phyloP scores from a whole-genome alignment of 2,329 filamentous ascomycete genomes.

The Fusarium sp. region DNA sequence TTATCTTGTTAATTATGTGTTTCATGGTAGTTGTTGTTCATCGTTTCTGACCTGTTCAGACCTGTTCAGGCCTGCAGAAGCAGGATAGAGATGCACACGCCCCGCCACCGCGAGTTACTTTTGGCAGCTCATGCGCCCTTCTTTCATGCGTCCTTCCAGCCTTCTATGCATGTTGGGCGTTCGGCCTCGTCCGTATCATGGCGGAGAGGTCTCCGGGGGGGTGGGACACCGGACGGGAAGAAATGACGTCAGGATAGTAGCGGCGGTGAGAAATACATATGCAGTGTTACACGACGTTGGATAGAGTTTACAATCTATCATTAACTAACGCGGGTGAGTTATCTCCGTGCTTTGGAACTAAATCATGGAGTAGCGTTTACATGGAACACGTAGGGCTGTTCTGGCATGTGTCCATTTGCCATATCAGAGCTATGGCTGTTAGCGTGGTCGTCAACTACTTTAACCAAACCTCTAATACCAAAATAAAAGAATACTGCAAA shows the following conservation, averaged over 20 bases:
- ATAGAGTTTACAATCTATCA: background rate
- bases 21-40: conserved; percentile 11
- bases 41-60: background rate
- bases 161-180: conserved; percentile 23
- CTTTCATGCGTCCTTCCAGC: conserved; percentile 10
- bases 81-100: conserved; percentile 21
- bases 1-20: conserved; percentile 10
- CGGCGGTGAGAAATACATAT: conserved; percentile 22
- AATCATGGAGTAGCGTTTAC: background rate
- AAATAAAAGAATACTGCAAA: background rate
- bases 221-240: background rate
- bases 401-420: background rate
- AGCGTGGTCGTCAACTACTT: background rate
- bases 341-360: conserved; percentile 17
- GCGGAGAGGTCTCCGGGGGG: background rate
- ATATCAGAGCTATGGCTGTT: background rate
- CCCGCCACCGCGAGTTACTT: conserved; percentile 21
- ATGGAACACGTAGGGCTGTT: conserved; percentile 2
- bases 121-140: background rate
- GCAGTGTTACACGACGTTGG: background rate
- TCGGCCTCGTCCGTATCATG: conserved; percentile 1
- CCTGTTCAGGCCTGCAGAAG: too few relatives aligned
- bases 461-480: background rate
- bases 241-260: conserved; percentile 19
- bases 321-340: background rate